phyloP scores from a whole-genome alignment of 768 basidiomycete genomes.

The Tephrocybe sp. region DNA sequence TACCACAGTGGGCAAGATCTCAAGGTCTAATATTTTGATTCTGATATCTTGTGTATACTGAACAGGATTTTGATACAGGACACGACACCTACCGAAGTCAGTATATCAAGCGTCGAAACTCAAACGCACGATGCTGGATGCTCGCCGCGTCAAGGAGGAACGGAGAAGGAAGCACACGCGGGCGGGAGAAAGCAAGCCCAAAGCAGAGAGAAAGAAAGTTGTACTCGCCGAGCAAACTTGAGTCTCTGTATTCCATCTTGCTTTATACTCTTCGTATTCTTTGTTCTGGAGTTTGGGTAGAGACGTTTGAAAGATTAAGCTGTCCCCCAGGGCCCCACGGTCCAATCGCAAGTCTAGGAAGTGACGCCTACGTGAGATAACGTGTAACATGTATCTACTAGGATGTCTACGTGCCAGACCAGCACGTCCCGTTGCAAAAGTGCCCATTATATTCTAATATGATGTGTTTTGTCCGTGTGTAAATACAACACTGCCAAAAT shows the following conservation, averaged over 20 bases:
- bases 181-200: conserved; percentile 82
- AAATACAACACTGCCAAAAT: too few relatives aligned
- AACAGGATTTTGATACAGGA: conserved; percentile 34
- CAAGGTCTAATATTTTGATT: conserved; percentile 50
- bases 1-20: conserved; percentile 73
- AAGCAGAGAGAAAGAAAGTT: conserved; percentile 85
- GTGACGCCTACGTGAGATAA: too few relatives aligned
- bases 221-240: conserved; percentile 79
- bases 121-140: conserved; percentile 92
- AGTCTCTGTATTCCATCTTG: background rate
- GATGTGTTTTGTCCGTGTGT: too few relatives aligned
- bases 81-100: conserved; percentile 85
- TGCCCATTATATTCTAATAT: too few relatives aligned
- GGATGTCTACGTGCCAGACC: too few relatives aligned
- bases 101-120: conserved; percentile 85
- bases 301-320: too few relatives aligned
- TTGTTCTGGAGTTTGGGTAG: too few relatives aligned
- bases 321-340: too few relatives aligned
- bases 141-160: conserved; percentile 89
- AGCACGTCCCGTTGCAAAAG: too few relatives aligned
- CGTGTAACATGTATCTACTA: too few relatives aligned
- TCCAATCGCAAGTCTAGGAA: too few relatives aligned
- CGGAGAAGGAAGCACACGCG: conserved; percentile 87
- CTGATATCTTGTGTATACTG: conserved; percentile 1
- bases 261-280: background rate